Evolutionary conservation across 805 yeast genomes (phyloP), one percentile per base, ranked within the genome.

Genomic region (Ogataea polymorpha): DNA sequence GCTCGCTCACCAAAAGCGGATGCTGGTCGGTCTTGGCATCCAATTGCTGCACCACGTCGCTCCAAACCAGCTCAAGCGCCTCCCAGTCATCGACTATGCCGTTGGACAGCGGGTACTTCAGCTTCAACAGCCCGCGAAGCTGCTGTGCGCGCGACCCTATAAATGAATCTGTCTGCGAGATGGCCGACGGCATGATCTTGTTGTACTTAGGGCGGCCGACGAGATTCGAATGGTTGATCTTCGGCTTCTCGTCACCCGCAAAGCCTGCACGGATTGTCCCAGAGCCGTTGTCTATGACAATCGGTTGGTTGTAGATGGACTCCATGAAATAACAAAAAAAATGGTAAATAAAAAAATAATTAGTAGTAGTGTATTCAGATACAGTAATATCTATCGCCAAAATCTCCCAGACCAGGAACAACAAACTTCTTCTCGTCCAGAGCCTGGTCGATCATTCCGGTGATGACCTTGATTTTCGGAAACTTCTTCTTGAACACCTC

Each of bases 371-470:
- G 14, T 3, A 34, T 24, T 24, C 34, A 90, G 48, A 87, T 79
- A 69, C 96, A 87, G 71, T 91, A 93, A 69, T 93, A 93, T 67
- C 98, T 77, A 69, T 93, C 98, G 59, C 99, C 99, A 59, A 93
- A 93, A 61, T 93, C 99, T 59, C 99, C 99, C 52, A 93, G 73
- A 34, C 99, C 99, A 23, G 99, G 99, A 35, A 79, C 79, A 53
- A 93, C 85, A 65, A 82, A 89, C 66, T 83, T 86, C 60, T 81
- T 72, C 42, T 81, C 96, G 58, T 91, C 89, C 58, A 93, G 73
- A 42, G 85, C 84, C 56, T 82, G 80, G 62, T 93, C 99, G 52
- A 93, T 72, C 50, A 89, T 90, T 46, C 99, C 99, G 24, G 98
- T 90, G 55, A 93, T 86, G 58, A 93, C 86, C 63, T 77, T 86